phyloP scores from a whole-genome alignment of 305 asterid species.

The Fraxinus angustifolia region DNA sequence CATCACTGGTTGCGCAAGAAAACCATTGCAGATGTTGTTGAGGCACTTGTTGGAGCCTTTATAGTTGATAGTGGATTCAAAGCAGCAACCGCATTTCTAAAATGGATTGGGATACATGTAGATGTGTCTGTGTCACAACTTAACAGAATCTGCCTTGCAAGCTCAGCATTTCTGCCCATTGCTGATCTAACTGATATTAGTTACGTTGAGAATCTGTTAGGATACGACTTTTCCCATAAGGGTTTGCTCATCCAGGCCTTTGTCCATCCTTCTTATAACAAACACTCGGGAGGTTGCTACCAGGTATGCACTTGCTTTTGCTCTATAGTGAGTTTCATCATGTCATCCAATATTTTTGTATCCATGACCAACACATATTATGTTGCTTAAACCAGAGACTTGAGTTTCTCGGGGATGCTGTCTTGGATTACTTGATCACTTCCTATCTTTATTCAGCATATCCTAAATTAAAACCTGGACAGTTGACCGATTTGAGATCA shows the following conservation, averaged over 20 bases:
- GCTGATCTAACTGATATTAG: conserved; percentile 48
- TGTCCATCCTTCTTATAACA: conserved; percentile 84
- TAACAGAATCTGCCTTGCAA: conserved; percentile 48
- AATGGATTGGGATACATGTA: conserved; percentile 75
- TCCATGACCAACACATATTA: conserved; percentile 23
- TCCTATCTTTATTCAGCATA: conserved; percentile 78
- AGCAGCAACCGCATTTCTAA: conserved; percentile 84
- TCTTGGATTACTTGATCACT: conserved; percentile 91
- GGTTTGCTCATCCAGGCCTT: conserved; percentile 96
- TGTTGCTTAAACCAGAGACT: conserved; percentile 65
- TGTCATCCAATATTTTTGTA: conserved; percentile 5
- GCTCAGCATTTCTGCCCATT: conserved; percentile 59
- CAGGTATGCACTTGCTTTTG: conserved; percentile 49
- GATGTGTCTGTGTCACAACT: conserved; percentile 48
- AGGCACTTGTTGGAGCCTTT: conserved; percentile 92
- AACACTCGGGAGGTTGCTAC: conserved; percentile 83
- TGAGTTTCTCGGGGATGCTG: conserved; percentile 99
- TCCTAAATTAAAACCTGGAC: conserved; percentile 89
- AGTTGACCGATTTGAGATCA: conserved; percentile 91
- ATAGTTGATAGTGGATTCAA: conserved; percentile 83
- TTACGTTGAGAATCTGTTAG: conserved; percentile 52
- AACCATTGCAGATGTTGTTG: conserved; percentile 86
- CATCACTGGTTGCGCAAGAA: conserved; percentile 90
- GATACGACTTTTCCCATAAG: conserved; percentile 57
- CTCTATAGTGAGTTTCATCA: conserved; percentile 11